phyloP scores from a whole-genome alignment of 2,329 filamentous ascomycete genomes.

The Epichloe typhina region DNA sequence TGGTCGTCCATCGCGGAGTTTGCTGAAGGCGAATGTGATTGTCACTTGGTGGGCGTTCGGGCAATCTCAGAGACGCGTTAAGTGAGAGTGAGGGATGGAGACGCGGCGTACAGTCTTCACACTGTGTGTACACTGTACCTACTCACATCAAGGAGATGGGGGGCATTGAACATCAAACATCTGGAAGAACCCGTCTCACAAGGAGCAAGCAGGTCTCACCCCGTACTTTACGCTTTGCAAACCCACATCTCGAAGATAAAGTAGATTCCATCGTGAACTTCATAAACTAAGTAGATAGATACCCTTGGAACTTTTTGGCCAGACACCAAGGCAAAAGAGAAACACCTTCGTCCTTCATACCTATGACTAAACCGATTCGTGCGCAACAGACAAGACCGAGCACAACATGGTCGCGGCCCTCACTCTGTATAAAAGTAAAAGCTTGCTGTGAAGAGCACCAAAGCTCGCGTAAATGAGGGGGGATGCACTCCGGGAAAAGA shows the following conservation, averaged over 20 bases:
- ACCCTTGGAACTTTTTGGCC: neutral
- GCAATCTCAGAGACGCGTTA: neutral
- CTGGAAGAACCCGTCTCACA: too few relatives aligned
- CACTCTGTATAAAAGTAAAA: neutral
- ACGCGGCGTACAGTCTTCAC: neutral
- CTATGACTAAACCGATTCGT: neutral
- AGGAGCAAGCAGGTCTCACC: too few relatives aligned
- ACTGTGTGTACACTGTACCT: neutral
- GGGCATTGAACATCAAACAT: too few relatives aligned
- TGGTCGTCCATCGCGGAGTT: conserved; percentile 13
- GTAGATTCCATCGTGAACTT: conserved; percentile 5
- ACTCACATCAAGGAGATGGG: too few relatives aligned
- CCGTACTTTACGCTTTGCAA: neutral
- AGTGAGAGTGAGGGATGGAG: neutral
- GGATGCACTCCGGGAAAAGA: neutral
- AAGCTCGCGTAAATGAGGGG: neutral
- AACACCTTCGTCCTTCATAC: neutral
- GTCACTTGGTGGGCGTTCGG: neutral
- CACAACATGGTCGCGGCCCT: conserved; percentile 4
- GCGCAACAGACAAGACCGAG: conserved; percentile 10
- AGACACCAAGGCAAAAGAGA: neutral
- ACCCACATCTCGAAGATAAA: neutral
- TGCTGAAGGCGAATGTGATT: neutral
- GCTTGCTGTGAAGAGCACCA: too few relatives aligned
- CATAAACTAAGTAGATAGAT: conserved; percentile 3